phyloP scores from a whole-genome alignment of 75 land plant species.

The Gnetum montanum region DNA sequence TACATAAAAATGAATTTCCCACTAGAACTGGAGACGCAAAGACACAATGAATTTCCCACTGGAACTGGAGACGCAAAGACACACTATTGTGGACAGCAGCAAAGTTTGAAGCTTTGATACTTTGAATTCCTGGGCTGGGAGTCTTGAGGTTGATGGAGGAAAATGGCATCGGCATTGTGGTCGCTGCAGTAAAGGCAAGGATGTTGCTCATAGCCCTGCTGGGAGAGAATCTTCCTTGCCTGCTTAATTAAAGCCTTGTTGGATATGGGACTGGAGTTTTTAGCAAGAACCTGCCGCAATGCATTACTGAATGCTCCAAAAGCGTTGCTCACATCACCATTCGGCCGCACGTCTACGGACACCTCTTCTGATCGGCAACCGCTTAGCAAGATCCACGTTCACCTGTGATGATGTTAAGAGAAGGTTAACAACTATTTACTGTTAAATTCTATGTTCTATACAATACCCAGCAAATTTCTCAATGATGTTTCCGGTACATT shows the following conservation, averaged over 20 bases:
- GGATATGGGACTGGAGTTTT: conserved; percentile 18
- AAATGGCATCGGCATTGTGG: conserved; percentile 37
- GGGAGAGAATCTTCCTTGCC: conserved; percentile 41
- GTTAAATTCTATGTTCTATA: too few species aligned
- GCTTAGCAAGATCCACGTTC: conserved; percentile 69
- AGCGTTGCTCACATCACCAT: conserved; percentile 29
- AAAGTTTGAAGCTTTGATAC: too few species aligned
- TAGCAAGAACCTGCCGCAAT: conserved; percentile 52
- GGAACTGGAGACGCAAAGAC: too few species aligned
- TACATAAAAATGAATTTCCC: too few species aligned
- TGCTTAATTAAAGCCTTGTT: conserved; percentile 53
- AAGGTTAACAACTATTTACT: too few species aligned
- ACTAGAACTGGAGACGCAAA: too few species aligned
- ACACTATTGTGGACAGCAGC: too few species aligned
- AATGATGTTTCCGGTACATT: too few species aligned
- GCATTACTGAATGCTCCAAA: conserved; percentile 92
- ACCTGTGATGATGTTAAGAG: too few species aligned
- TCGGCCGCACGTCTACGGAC: conserved; percentile 76
- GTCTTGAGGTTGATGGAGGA: conserved; percentile 36
- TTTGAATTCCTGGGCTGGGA: too few species aligned
- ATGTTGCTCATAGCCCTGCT: conserved; percentile 58
- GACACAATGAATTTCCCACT: too few species aligned
- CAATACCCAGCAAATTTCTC: too few species aligned
- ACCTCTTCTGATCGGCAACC: conserved; percentile 86
- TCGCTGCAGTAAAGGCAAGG: conserved; percentile 91